Evolutionary conservation across 305 asterid genomes (phyloP).

Genomic region (Fraxinus ornus): DNA sequence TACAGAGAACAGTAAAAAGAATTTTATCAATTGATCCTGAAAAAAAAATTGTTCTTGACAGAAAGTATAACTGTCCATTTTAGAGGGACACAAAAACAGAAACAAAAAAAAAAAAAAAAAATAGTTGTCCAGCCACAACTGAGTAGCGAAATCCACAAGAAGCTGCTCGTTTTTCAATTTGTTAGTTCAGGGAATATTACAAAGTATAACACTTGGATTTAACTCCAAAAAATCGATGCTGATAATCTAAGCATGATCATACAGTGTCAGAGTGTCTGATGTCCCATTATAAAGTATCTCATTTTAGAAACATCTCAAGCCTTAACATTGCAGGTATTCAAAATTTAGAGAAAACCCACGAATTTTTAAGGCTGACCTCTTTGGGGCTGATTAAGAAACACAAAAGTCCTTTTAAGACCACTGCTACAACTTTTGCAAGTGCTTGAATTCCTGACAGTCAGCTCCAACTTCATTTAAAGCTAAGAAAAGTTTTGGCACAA

Average conservation of each 20-base stretch:
- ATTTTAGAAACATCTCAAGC: background rate
- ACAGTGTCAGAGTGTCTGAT: background rate
- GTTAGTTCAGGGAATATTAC: slow-evolving; percentile 26
- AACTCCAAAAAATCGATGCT: slow-evolving; percentile 4
- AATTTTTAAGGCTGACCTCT: slow-evolving; percentile 24
- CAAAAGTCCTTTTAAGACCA: slow-evolving; percentile 14
- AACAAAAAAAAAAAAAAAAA: background rate
- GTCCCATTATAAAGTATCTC: background rate
- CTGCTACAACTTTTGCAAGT: slow-evolving; percentile 51
- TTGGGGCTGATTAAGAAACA: slow-evolving; percentile 21
- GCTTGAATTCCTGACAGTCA: slow-evolving; percentile 61
- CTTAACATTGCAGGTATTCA: background rate
- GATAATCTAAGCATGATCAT: slow-evolving; percentile 16
- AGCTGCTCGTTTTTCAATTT: slow-evolving; percentile 20
- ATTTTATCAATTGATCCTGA: slow-evolving; percentile 1
- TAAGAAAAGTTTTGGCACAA: slow-evolving; percentile 62
- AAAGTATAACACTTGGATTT: slow-evolving; percentile 19
- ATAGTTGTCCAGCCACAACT: background rate
- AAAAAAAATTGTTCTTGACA: background rate
- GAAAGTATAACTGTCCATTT: background rate
- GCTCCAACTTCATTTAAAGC: slow-evolving; percentile 70
- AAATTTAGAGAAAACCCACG: slow-evolving; percentile 13
- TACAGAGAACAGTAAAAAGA: background rate
- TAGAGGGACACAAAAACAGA: background rate
- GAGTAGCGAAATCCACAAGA: background rate